Percentiles rank a stretch among this genome's conserved stretches.
phyloP scores from a whole-genome alignment of 768 basidiomycete genomes.

The Termitomyces sp. region DNA sequence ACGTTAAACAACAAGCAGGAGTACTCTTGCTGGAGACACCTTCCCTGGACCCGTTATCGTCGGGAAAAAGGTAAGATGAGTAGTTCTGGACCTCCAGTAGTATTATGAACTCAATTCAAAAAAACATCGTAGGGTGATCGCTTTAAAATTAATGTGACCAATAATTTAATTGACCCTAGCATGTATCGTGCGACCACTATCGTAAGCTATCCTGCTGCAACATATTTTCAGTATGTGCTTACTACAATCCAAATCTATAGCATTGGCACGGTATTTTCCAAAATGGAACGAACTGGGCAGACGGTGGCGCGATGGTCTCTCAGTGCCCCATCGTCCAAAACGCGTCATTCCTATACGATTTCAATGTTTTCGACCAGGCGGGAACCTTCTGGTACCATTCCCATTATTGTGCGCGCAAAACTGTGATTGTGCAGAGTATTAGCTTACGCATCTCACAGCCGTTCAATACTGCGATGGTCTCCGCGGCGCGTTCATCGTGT shows the following conservation, averaged over 20 bases:
- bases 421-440: background rate
- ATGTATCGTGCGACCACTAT: constrained; percentile 6
- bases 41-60: constrained; percentile 1
- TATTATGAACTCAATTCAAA: background rate
- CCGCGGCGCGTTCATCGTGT: constrained; percentile 27
- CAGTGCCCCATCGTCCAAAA: constrained; percentile 34
- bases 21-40: constrained; percentile 2
- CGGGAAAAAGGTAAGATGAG: constrained; percentile 2
- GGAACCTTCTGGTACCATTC: constrained; percentile 22
- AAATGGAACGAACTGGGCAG: constrained; percentile 28
- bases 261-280: constrained; percentile 40
- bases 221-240: background rate
- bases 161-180: constrained; percentile 2
- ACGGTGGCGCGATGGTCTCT: constrained; percentile 30
- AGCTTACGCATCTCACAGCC: background rate
- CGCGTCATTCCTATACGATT: constrained; percentile 29
- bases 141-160: constrained; percentile 3
- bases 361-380: constrained; percentile 15
- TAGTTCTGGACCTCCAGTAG: background rate
- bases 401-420: constrained; percentile 18
- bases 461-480: constrained; percentile 30
- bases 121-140: background rate
- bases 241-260: constrained; percentile 1
- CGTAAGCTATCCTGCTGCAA: background rate
- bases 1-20: background rate